A percentile compares a stretch with the other conserved stretches of the same genome.
Evolutionary conservation across 1,284 basidiomycete species (phyloP).

Genomic region (Gomphus bonarii): DNA sequence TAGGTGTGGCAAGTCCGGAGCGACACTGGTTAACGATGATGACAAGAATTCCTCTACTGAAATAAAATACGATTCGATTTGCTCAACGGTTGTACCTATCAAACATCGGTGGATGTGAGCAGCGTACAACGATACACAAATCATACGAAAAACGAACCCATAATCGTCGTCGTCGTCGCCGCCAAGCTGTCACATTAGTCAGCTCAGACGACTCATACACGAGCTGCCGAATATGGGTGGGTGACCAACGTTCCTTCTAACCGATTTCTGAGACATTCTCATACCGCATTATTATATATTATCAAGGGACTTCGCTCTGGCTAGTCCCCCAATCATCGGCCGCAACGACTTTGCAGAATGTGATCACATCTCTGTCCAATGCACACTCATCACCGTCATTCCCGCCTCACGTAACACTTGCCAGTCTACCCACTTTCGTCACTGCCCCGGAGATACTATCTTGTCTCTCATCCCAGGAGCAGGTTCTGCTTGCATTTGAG

Average conservation of each 20-base stretch:
- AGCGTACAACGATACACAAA: not conserved
- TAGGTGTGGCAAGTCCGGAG: constrained; percentile 50
- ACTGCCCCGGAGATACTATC: constrained; percentile 16
- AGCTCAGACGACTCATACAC: not conserved
- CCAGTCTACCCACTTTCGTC: constrained; percentile 32
- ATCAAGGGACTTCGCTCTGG: constrained; percentile 48
- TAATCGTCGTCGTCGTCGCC: not conserved
- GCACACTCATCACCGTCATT: constrained; percentile 32
- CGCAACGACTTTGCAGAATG: not conserved
- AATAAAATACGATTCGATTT: constrained; percentile 61
- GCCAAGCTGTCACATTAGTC: not conserved
- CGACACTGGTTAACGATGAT: constrained; percentile 44
- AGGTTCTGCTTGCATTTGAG: constrained; percentile 36
- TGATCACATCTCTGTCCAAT: constrained; percentile 18
- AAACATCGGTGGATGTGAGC: not conserved
- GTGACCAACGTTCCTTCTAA: not conserved
- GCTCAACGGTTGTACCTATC: constrained; percentile 36
- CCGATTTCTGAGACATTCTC: not conserved
- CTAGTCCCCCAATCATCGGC: constrained; percentile 36
- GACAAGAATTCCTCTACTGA: constrained; percentile 55
- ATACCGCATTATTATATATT: not conserved
- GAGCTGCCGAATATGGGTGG: not conserved
- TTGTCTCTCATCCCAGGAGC: not conserved
- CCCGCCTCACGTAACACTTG: constrained; percentile 61
- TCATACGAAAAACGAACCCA: constrained; percentile 1